Percentiles rank a stretch among this genome's conserved stretches.
Evolutionary conservation across 1,139 yeast species (phyloP).

Genomic region (Casaregolazyma lundiana): DNA sequence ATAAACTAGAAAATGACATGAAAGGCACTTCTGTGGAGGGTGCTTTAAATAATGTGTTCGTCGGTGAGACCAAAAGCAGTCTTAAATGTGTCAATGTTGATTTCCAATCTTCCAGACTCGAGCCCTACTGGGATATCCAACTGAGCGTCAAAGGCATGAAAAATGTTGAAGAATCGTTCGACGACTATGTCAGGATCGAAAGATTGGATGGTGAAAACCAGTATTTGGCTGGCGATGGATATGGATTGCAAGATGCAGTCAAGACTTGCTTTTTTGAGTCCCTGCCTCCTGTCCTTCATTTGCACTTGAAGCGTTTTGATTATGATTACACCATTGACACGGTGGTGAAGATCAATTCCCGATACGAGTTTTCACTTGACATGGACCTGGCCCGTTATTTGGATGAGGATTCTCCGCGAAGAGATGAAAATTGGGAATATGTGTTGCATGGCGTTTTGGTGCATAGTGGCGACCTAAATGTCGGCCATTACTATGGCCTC

Average conservation of each 20-base stretch:
- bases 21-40: slow-evolving; percentile 83
- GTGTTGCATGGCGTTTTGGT: slow-evolving; percentile 89
- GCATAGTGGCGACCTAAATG: slow-evolving; percentile 91
- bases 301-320: slow-evolving; percentile 91
- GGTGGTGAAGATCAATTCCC: slow-evolving; percentile 86
- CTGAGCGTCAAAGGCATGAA: slow-evolving; percentile 82
- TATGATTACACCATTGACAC: slow-evolving; percentile 89
- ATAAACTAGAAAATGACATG: slow-evolving; percentile 85
- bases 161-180: slow-evolving; percentile 69
- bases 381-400: slow-evolving; percentile 78
- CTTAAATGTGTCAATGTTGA: slow-evolving; percentile 93
- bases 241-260: slow-evolving; percentile 91
- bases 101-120: slow-evolving; percentile 85
- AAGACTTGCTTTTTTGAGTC: slow-evolving; percentile 91
- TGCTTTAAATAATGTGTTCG: slow-evolving; percentile 74
- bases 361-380: slow-evolving; percentile 81
- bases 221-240: slow-evolving; percentile 80
- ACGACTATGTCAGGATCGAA: slow-evolving; percentile 84
- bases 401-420: slow-evolving; percentile 47
- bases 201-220: slow-evolving; percentile 91
- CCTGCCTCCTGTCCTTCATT: slow-evolving; percentile 88
- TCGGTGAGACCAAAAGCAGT: slow-evolving; percentile 94
- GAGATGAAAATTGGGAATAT: slow-evolving; percentile 64
- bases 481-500: slow-evolving; percentile 95
- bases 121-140: slow-evolving; percentile 98